Conservation (phyloP, 148 eudicot species). For the Linanthus parryae region DNA sequence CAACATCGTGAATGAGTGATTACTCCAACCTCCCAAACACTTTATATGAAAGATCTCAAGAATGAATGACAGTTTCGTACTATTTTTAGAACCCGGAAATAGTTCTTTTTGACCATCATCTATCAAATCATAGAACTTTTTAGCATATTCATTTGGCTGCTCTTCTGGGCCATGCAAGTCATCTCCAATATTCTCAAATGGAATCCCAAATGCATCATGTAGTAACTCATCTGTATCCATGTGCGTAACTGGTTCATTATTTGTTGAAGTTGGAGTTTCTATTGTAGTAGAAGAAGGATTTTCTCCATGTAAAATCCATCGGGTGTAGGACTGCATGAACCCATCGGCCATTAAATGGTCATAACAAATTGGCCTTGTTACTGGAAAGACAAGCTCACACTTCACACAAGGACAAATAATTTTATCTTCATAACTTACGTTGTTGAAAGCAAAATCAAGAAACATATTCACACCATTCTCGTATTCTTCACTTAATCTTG, state of each 20-base stretch:
- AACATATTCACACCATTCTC: background rate
- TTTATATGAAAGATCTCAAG: background rate
- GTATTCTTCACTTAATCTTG: background rate
- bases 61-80: background rate
- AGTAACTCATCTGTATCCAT: background rate
- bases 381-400: background rate
- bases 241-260: background rate
- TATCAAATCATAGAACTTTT: background rate
- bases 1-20: slow-evolving; percentile 1
- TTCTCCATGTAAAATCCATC: background rate
- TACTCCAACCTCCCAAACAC: background rate
- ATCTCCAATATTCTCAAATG: background rate
- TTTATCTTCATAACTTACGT: background rate
- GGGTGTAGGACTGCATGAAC: background rate
- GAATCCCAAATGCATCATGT: background rate
- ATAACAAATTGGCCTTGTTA: background rate
- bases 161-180: background rate
- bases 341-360: background rate
- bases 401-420: background rate
- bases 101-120: background rate
- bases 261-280: background rate
- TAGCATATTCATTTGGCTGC: background rate
- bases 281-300: background rate
- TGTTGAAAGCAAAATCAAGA: background rate
- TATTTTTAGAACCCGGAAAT: background rate